Base-by-base conservation (phyloP, 192 early-diverging fungal genomes). In the Coemansia sp. region DNA sequence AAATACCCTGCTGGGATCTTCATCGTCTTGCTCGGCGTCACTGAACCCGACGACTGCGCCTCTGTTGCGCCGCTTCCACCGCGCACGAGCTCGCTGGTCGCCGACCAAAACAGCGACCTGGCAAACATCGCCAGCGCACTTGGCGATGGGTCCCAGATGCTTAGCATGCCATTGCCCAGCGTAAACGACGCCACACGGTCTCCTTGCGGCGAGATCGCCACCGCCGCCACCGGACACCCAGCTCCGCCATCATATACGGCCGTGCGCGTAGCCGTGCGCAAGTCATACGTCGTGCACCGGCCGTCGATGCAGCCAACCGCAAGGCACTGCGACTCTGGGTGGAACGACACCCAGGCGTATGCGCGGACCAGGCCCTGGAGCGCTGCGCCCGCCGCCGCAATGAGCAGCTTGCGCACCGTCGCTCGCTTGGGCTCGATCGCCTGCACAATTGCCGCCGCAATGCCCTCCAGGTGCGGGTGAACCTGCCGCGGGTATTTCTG, bases 141-240 rank as follows among this genome's bases (percentile, higher is more conserved):
- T 4, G 81, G 81, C 35, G 76, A 45, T 29, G 81, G 76, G 22
- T 83, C 72, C 81, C 81, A 83, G 38, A 83, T 64, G 37, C 72
- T 71, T 41, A 83, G 68, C 59, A 58, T 20, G 14, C 72, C 62
- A 32, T 63, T 64, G 7, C 64, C 71, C 64, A 77, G 51, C n/a
- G 76, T 64, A 59, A 83, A 83, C 76, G 81, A 77, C 57, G 76
- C 76, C n/a, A 83, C 81, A 14, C 61, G 66, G 42, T 74, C 71
- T 27, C 71, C 81, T 3, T 20, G n/a, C 8, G 81, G 81, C 60
- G 81, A 67, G n/a, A 83, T 68, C 1, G 81, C 71, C 36, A 83
- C 81, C 1, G 76, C 75, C 6, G 53, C 73, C 20, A 83, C 81
- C 12, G 68, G 71, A 32, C 59, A 29, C 39, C 40, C 61, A 17